Base-by-base conservation (phyloP, 208 protist species). In the Herpetomonas tarakana region DNA sequence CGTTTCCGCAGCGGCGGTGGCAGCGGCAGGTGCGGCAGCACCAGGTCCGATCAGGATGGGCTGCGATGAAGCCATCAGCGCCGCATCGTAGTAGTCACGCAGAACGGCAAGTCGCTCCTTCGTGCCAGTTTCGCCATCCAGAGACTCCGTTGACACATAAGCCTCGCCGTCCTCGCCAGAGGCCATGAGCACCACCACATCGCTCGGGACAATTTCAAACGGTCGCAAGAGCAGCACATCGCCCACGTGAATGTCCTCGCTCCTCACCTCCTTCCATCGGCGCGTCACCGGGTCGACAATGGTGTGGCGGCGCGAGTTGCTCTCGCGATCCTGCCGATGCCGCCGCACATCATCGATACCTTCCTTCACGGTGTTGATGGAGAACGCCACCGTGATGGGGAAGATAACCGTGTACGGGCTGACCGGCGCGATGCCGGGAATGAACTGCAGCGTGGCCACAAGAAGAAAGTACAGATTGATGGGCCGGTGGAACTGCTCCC, bases 391-490 rank as follows among this genome's bases (percentile, higher is more conserved):
- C 25, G 89, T 60, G 24, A 98, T 78, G 41, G 94, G 93, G 39
- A 96, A 64, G 22, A 96, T 74, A n/a, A 88, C 86, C 0, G 90
- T 94, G 44, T 91, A 81, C 24, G 88, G 88, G 71, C 91, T 96
- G 31, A 97, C 89, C 0, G 93, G 88, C 21, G 91, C 88, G 4
- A 92, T 71, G 27, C 56, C 71, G 9, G 80, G 80, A 22, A 94
- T 83, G 30, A 94, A 84, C 79, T 98, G 93, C 28, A 98, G 58
- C 28, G 80, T 68, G 18, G 81, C 80, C 0, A 98, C 79, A 2
- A 97, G 46, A 6, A 99, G 68, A 70, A 99, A 99, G 56, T 99
- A 99, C 21, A 94, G 50, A 63, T 98, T 99, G 68, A 97, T 94
- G 38, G 92, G 79, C 2, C 92, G 76, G n/a, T 81, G 67, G 50